Evolutionary conservation across 345 rosid species (phyloP).

Genomic region (Camelina hispida): DNA sequence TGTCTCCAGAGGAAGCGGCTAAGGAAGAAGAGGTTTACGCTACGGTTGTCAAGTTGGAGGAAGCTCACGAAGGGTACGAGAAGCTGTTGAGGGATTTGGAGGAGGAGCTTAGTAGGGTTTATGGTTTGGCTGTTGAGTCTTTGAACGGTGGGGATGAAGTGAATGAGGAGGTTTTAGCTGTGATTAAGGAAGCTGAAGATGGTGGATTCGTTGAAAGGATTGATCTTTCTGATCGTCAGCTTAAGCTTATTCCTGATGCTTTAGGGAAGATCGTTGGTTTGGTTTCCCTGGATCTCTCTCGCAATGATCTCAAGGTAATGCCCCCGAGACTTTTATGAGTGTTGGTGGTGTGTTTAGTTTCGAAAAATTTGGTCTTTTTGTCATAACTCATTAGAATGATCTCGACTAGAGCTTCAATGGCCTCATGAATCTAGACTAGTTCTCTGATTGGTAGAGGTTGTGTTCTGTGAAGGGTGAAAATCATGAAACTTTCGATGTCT

Average conservation of each 20-base stretch:
- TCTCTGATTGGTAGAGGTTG: background rate
- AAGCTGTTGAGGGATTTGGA: slow-evolving; percentile 70
- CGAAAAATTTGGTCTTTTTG: background rate
- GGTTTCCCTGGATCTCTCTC: slow-evolving; percentile 69
- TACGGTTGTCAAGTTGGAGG: slow-evolving; percentile 67
- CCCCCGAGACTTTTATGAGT: background rate
- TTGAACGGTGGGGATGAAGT: slow-evolving; percentile 43
- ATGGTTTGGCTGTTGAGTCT: slow-evolving; percentile 49
- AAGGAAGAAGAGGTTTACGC: slow-evolving; percentile 56
- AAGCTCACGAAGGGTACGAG: slow-evolving; percentile 67
- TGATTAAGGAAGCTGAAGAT: slow-evolving; percentile 52
- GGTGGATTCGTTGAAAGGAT: slow-evolving; percentile 55
- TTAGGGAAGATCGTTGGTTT: slow-evolving; percentile 64
- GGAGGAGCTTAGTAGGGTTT: slow-evolving; percentile 57
- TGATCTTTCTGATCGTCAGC: slow-evolving; percentile 62
- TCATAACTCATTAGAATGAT: background rate
- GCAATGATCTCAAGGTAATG: slow-evolving; percentile 72
- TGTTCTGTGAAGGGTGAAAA: background rate
- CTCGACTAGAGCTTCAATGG: background rate
- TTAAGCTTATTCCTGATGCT: slow-evolving; percentile 77
- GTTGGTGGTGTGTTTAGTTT: background rate
- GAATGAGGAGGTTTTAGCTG: slow-evolving; percentile 57
- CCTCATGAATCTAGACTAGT: background rate
- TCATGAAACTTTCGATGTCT: slow-evolving; percentile 7
- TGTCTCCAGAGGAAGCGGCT: slow-evolving; percentile 57